phyloP scores from a whole-genome alignment of 2,329 filamentous ascomycete species.

The Penicillium aurantiogriseum region DNA sequence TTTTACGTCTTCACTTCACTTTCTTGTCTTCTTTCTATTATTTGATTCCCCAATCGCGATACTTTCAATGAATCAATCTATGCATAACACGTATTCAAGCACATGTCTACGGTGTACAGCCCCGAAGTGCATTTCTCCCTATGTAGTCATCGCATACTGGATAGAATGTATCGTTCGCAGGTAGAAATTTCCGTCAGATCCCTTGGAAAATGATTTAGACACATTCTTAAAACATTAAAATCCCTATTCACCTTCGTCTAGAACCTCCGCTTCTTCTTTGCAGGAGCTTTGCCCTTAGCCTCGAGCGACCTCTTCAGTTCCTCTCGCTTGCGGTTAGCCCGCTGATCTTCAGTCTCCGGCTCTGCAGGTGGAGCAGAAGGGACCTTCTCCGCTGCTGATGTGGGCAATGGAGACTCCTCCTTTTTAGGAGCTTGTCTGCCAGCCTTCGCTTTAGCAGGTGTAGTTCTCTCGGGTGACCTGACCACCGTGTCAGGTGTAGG shows the following conservation, averaged over 20 bases:
- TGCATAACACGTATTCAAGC: not conserved
- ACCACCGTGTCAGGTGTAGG: not conserved
- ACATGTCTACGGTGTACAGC: not conserved
- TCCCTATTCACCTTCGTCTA: constrained; percentile 28
- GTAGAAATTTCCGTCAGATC: no score
- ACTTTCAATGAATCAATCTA: constrained; percentile 3
- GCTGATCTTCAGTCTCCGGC: constrained; percentile 48
- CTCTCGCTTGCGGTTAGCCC: constrained; percentile 54
- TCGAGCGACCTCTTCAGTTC: constrained; percentile 56
- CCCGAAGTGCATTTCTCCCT: not conserved
- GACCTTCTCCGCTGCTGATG: not conserved
- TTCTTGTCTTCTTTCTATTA: not conserved
- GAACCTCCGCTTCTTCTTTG: constrained; percentile 59
- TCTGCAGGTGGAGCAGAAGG: constrained; percentile 9
- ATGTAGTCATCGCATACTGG: not conserved
- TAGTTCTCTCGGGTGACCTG: not conserved
- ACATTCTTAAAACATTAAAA: not conserved
- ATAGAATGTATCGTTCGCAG: not conserved
- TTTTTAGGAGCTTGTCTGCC: not conserved
- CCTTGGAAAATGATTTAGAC: not conserved
- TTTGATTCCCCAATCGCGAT: constrained; percentile 15
- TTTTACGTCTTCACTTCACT: not conserved
- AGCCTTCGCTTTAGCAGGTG: not conserved
- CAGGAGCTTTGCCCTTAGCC: constrained; percentile 51
- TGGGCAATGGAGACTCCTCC: not conserved